Evolutionary conservation across 257 asterid species (phyloP).

Genomic region (Solanum acaule): DNA sequence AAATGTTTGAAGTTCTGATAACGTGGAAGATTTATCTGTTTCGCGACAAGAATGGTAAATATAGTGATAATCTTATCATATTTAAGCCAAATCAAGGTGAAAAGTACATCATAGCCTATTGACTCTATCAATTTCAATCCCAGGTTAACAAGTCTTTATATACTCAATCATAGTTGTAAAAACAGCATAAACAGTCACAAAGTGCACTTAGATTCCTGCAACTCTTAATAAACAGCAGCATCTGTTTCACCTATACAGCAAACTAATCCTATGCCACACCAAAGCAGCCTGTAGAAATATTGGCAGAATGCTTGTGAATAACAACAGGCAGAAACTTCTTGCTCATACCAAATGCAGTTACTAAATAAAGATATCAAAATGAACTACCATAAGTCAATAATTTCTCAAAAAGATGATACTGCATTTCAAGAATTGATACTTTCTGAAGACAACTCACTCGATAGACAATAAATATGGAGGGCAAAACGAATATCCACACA

Average conservation of each 20-base stretch:
- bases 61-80: background rate
- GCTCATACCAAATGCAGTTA: background rate
- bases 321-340: background rate
- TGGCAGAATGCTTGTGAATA: background rate
- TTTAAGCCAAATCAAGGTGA: background rate
- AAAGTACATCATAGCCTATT: background rate
- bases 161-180: background rate
- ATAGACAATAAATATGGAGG: background rate
- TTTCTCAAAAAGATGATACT: background rate
- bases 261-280: background rate
- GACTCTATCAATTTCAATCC: background rate
- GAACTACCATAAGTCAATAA: background rate
- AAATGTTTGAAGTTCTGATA: background rate
- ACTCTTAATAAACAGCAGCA: background rate
- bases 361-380: background rate
- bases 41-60: background rate
- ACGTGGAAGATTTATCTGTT: background rate
- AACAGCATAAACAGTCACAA: background rate
- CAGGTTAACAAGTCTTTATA: background rate
- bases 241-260: background rate
- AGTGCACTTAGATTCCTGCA: background rate
- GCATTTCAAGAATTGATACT: background rate
- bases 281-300: background rate
- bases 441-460: background rate
- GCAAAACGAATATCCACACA: background rate